Percentiles rank a stretch among this genome's conserved stretches.
phyloP scores from a whole-genome alignment of 2,329 filamentous ascomycete genomes.

The Colletotrichum acutatum region DNA sequence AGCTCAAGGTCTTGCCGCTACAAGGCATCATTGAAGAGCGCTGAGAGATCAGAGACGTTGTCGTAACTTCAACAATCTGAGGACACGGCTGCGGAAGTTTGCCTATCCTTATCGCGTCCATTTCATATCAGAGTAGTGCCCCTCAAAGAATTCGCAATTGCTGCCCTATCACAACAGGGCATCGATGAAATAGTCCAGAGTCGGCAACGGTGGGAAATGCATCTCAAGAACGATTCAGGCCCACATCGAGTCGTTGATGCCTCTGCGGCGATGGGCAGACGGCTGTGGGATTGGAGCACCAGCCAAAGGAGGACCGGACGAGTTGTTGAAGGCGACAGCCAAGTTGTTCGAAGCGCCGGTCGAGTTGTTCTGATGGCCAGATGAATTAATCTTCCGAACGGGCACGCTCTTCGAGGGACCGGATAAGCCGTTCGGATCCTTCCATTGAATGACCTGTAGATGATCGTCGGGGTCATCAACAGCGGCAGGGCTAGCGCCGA shows the following conservation, averaged over 20 bases:
- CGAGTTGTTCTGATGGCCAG: neutral
- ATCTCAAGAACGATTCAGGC: neutral
- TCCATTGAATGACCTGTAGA: neutral
- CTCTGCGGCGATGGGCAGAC: neutral
- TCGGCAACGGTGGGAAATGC: neutral
- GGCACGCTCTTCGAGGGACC: neutral
- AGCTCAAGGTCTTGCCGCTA: neutral
- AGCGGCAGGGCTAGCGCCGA: slow-evolving; percentile 23
- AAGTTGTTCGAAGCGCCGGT: too few species aligned
- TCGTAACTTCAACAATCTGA: neutral
- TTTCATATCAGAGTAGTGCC: neutral
- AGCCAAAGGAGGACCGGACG: too few species aligned
- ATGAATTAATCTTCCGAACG: neutral
- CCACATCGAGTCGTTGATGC: slow-evolving; percentile 20
- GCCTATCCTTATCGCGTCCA: neutral
- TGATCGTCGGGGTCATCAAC: neutral
- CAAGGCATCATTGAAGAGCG: neutral
- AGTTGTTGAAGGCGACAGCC: too few species aligned
- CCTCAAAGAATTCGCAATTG: neutral
- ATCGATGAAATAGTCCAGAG: neutral
- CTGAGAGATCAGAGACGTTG: neutral
- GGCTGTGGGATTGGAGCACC: too few species aligned
- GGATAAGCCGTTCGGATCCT: neutral
- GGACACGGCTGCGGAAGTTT: neutral
- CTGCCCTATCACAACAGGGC: neutral